phyloP scores from a whole-genome alignment of 1,284 basidiomycete genomes.

The Cystobasidium slooffiae region DNA sequence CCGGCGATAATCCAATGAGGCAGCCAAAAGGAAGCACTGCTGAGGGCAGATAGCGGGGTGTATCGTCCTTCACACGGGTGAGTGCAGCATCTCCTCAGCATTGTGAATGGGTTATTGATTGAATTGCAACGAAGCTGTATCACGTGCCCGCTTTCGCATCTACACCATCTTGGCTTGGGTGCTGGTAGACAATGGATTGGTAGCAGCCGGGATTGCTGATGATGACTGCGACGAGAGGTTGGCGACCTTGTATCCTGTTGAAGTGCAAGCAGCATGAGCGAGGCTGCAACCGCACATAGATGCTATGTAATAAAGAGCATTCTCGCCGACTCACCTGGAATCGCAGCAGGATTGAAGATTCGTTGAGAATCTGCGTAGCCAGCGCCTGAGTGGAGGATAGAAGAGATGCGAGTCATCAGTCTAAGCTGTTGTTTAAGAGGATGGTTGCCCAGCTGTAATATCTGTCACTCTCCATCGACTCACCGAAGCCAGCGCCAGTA shows the following conservation, averaged over 20 bases:
- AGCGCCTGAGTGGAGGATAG: constrained; percentile 48
- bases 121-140: not conserved
- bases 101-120: too few species aligned
- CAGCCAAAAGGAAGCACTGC: constrained; percentile 1
- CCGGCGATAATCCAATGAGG: constrained; percentile 33
- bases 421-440: not conserved
- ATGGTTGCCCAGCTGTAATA: too few species aligned
- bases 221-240: constrained; percentile 14
- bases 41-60: not conserved
- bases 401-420: not conserved
- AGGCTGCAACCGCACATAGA: not conserved
- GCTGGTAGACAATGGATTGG: not conserved
- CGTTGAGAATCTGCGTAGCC: constrained; percentile 52
- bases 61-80: too few species aligned
- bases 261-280: not conserved
- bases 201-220: not conserved
- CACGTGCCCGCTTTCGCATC: not conserved
- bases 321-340: constrained; percentile 45
- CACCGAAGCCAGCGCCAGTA: constrained; percentile 78
- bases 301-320: not conserved
- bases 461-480: not conserved
- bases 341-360: constrained; percentile 52
- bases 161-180: constrained; percentile 24
- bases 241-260: constrained; percentile 39
- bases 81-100: too few species aligned